A percentile compares a stretch with the other conserved stretches of the same genome.
Conservation (phyloP, 2,329 filamentous ascomycete species). For the Cladosporium velox region DNA sequence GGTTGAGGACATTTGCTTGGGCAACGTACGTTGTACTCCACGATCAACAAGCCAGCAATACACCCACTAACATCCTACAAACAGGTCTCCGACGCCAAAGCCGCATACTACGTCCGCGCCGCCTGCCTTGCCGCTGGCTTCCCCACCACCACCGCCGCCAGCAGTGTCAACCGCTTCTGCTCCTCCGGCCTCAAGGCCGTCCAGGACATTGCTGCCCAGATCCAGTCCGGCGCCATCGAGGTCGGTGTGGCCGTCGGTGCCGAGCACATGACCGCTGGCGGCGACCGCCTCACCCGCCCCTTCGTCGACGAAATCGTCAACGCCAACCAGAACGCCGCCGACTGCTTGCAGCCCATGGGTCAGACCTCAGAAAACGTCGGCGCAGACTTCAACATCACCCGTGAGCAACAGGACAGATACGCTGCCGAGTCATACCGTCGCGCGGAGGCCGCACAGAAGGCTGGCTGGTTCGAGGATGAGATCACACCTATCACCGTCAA, state of each 20-base stretch:
- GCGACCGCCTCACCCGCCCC: conserved; percentile 68
- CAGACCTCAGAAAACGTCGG: conserved; percentile 97
- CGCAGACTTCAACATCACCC: conserved; percentile 80
- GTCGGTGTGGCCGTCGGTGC: conserved; percentile 85
- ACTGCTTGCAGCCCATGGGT: conserved; percentile 95
- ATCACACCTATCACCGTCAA: conserved; percentile 84
- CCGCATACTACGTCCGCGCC: conserved; percentile 87
- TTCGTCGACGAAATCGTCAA: conserved; percentile 76
- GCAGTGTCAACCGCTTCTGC: conserved; percentile 92
- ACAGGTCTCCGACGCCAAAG: conserved; percentile 79
- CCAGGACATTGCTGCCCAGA: conserved; percentile 90
- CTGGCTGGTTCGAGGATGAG: conserved; percentile 89
- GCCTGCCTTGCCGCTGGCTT: conserved; percentile 89
- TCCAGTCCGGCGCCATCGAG: conserved; percentile 77
- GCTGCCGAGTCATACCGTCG: conserved; percentile 84
- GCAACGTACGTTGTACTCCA: conserved; percentile 75
- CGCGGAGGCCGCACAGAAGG: conserved; percentile 87
- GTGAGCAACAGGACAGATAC: conserved; percentile 80
- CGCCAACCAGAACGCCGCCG: conserved; percentile 72
- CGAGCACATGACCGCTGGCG: conserved; percentile 79
- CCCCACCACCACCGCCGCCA: conserved; percentile 83
- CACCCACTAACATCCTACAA: conserved; percentile 39
- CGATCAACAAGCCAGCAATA: conserved; percentile 71
- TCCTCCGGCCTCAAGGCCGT: conserved; percentile 93
- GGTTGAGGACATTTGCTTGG: conserved; percentile 75